Conservation (phyloP, 1,139 yeast species). For the Geotrichum fermentans region DNA sequence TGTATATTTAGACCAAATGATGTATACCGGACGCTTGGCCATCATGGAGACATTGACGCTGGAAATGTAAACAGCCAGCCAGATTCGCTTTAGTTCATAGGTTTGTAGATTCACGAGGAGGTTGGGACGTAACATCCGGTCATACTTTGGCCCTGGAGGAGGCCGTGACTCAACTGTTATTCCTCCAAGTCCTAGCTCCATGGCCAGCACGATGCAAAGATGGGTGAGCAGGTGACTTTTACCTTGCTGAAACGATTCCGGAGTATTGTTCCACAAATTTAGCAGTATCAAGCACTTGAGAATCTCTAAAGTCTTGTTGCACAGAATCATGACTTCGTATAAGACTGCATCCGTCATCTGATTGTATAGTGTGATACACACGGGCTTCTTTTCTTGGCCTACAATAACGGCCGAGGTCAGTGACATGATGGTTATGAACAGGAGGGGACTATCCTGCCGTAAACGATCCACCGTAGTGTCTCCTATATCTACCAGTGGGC, state of each 20-base stretch:
- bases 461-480: conserved; percentile 46
- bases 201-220: conserved; percentile 63
- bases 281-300: conserved; percentile 57
- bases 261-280: conserved; percentile 76
- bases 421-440: conserved; percentile 56
- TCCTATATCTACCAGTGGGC: conserved; percentile 56
- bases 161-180: conserved; percentile 24
- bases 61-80: conserved; percentile 34
- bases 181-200: conserved; percentile 68
- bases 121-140: conserved; percentile 38
- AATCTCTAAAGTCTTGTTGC: conserved; percentile 67
- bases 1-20: conserved; percentile 49
- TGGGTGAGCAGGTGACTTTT: conserved; percentile 67
- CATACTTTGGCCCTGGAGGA: conserved; percentile 26
- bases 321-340: conserved; percentile 60
- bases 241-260: conserved; percentile 74
- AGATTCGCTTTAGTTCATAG: conserved; percentile 35
- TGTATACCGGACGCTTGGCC: conserved; percentile 30
- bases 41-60: conserved; percentile 34
- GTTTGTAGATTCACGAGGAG: conserved; percentile 36
- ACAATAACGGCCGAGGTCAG: conserved; percentile 35
- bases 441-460: conserved; percentile 34
- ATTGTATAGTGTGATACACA: conserved; percentile 14
- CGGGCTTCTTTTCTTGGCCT: background rate
- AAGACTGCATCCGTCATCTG: conserved; percentile 43